These are phyloP conservation scores for Psilocybe tampanensis DNA, from an alignment of 768 basidiomycete species.

Conservation along the genomic window DNA sequence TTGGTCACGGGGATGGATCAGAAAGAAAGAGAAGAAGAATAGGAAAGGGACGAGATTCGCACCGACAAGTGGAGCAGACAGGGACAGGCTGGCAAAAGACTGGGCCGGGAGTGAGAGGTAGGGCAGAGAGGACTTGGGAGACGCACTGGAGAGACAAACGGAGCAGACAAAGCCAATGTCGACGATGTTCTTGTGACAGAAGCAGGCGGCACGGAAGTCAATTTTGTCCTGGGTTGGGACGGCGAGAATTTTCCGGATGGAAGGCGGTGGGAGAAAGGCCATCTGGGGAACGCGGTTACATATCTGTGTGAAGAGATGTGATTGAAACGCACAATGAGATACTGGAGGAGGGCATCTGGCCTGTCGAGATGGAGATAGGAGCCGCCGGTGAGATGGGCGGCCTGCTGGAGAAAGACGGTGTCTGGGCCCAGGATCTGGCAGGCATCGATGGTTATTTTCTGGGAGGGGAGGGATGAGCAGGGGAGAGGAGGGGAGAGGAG, in stretches of 20 bases:
- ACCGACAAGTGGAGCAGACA: slow-evolving; percentile 94
- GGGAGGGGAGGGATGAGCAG: slow-evolving; percentile 13
- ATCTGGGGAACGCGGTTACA: slow-evolving; percentile 53
- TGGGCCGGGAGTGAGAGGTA: slow-evolving; percentile 30
- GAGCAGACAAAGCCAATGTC: slow-evolving; percentile 98
- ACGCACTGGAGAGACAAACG: slow-evolving; percentile 94
- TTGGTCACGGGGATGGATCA: background rate
- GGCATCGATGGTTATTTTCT: slow-evolving; percentile 98
- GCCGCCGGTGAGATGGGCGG: slow-evolving; percentile 92
- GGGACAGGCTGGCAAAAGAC: slow-evolving; percentile 95
- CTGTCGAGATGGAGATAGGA: slow-evolving; percentile 86
- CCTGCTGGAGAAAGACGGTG: slow-evolving; percentile 96
- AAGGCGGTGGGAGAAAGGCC: slow-evolving; percentile 61
- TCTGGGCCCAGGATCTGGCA: slow-evolving; percentile 90
- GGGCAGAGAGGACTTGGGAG: slow-evolving; percentile 2
- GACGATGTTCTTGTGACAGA: slow-evolving; percentile 97
- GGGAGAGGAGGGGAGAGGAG: slow-evolving; percentile 5
- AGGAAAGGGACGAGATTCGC: slow-evolving; percentile 36
- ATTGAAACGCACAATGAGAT: slow-evolving; percentile 64
- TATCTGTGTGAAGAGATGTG: slow-evolving; percentile 10
- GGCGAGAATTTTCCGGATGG: slow-evolving; percentile 75
- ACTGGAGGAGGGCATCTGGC: slow-evolving; percentile 88
- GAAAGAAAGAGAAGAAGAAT: no score
- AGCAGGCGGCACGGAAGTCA: slow-evolving; percentile 97
- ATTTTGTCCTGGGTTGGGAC: slow-evolving; percentile 94